Conservation (phyloP, 1,284 basidiomycete genomes). For the Cystobasidiaceae sp. region DNA sequence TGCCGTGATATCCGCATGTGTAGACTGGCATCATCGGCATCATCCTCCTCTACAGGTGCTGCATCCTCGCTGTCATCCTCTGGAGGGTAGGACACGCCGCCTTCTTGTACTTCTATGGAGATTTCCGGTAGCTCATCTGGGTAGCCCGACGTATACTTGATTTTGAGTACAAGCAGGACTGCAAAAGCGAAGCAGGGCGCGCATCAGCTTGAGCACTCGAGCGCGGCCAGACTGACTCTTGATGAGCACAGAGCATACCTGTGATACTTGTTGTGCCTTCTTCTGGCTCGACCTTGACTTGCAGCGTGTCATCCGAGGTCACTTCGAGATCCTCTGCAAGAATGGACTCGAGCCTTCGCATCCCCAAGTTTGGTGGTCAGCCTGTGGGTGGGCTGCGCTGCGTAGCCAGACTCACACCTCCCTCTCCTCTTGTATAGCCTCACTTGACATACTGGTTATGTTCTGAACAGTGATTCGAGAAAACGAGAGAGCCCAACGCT, state of each 20-base stretch:
- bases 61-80: slow-evolving; percentile 51
- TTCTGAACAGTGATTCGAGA: not conserved
- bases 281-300: slow-evolving; percentile 85
- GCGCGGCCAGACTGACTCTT: not conserved
- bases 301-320: slow-evolving; percentile 71
- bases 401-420: slow-evolving; percentile 2
- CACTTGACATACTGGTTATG: not conserved
- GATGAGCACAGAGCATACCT: slow-evolving; percentile 51
- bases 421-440: slow-evolving; percentile 13
- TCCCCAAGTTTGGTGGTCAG: not conserved
- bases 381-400: not conserved
- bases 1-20: slow-evolving; percentile 52
- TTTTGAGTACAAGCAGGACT: slow-evolving; percentile 71
- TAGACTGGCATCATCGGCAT: too few species aligned
- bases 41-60: slow-evolving; percentile 59
- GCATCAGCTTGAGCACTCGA: slow-evolving; percentile 28
- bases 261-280: slow-evolving; percentile 58
- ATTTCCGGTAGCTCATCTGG: slow-evolving; percentile 73
- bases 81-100: slow-evolving; percentile 49
- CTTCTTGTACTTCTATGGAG: slow-evolving; percentile 61
- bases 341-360: slow-evolving; percentile 11
- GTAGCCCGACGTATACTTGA: slow-evolving; percentile 65
- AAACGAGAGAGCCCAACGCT: not conserved
- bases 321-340: slow-evolving; percentile 49
- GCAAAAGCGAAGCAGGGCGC: slow-evolving; percentile 38